These are phyloP conservation scores for Grosmannia clavigera DNA, from an alignment of 2,329 filamentous ascomycete species.

Conservation along the genomic window DNA sequence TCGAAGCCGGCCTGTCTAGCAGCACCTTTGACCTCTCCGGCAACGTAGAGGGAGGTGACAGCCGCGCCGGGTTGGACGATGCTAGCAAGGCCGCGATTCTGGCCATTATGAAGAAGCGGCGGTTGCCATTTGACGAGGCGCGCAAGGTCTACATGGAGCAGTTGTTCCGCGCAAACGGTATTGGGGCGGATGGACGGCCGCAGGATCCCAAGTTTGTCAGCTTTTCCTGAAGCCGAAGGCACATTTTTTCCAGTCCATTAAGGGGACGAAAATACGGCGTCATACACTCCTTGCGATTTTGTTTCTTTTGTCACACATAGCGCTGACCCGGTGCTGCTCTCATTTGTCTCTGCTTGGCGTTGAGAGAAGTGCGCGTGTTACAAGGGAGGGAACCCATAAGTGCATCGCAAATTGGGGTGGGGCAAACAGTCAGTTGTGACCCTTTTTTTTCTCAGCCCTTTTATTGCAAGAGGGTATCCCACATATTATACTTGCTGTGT, in stretches of 20 bases:
- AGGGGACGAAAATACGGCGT: not conserved
- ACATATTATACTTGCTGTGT: too few relatives aligned
- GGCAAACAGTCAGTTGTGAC: too few relatives aligned
- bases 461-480: too few relatives aligned
- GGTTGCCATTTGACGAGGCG: constrained; percentile 83
- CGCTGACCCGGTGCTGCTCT: not conserved
- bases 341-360: not conserved
- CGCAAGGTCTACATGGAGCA: constrained; percentile 76
- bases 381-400: not conserved
- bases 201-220: constrained; percentile 92
- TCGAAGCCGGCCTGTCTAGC: constrained; percentile 77
- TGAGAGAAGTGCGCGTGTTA: not conserved
- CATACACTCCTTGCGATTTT: not conserved
- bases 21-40: constrained; percentile 68
- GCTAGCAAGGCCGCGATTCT: constrained; percentile 70
- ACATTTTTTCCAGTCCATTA: not conserved
- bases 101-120: constrained; percentile 77
- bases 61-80: constrained; percentile 68
- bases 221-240: constrained; percentile 47
- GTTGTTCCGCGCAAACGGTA: constrained; percentile 74
- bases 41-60: constrained; percentile 72
- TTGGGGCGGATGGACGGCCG: constrained; percentile 76
- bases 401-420: not conserved
- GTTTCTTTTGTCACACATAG: not conserved
- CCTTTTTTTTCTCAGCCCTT: too few relatives aligned